Evolutionary conservation across 2,329 filamentous ascomycete species (phyloP), one percentile per base, ranked within the genome.

Genomic region (Aspergillus sp.): DNA sequence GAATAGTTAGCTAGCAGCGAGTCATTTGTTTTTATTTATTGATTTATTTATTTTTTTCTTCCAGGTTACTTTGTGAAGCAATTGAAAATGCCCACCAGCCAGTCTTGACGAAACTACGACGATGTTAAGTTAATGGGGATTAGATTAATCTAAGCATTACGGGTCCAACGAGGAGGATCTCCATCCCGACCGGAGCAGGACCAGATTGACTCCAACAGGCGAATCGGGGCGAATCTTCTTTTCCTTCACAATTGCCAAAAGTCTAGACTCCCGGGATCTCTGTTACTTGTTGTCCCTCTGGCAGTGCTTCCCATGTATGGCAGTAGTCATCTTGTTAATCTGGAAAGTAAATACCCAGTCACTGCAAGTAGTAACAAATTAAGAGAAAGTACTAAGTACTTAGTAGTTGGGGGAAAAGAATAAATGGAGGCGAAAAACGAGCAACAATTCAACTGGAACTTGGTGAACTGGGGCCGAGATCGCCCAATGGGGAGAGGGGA

Each of bases 401-500:
- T 2, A 23, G n/a, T 17, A 36, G 32, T 19, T 17, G 39, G 39
- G 38, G 38, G 38, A 28, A 28, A 1, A 28, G 25, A 47, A 15
- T 25, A 10, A 21, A 10, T 47, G 19, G 19, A 47, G 45, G 45
- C 23, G 7, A n/a, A 49, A n/a, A 25, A 15, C 21, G 21, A 25
- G 25, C 25, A 30, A 28, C 21, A 28, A 30, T 43, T 12, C 32
- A 23, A 49, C 25, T 15, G 23, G 13, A 23, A 49, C 21, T 15
- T 28, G 45, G 23, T 30, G 25, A n/a, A 50, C 47, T 30, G 47
- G 47, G 47, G 47, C 47, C 47, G 15, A 17, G 47, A 17, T n/a
- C 47, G 47, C 47, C 47, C 47, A 50, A 50, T 50, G 47, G 47
- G 47, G 47, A 50, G 47, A n/a, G 47, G 47, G 10, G 28, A 12